Evolutionary conservation across 2,329 filamentous ascomycete genomes (phyloP), one percentile per base, ranked within the genome.

Genomic region (Magnaporthiopsis rhizophila): DNA sequence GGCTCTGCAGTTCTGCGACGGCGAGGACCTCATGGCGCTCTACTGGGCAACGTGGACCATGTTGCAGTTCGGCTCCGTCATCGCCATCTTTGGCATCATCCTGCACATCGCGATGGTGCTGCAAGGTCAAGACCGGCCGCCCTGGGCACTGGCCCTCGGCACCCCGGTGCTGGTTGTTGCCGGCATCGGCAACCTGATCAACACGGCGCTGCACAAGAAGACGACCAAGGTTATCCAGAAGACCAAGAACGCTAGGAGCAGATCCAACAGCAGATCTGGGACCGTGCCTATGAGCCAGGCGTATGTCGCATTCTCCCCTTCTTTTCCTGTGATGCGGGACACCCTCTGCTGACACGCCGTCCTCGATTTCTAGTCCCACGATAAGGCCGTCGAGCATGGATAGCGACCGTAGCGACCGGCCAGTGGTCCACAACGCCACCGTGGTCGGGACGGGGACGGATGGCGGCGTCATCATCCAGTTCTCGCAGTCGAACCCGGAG

Each of bases 41-140:
- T 86, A 85, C 72, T 86, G 84, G 84, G 81, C 83, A 0, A 85
- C 83, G 2, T 86, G 83, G 82, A 84, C 82, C 28, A 83, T 85
- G 78, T 75, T 85, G 6, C 84, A 86, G 68, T 74, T 86, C 2
- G 84, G 84, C 7, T 82, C 82, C 1, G 74, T 84, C 66, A 85
- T 86, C 50, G 84, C 84, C 65, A 84, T 86, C 69, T 71, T 81
- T 15, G 84, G 84, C 34, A 82, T 86, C 66, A 79, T 84, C 59
- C 74, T 86, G 3, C 79, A 83, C 53, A 73, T 85, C 32, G 76
- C 78, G 50, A 81, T 86, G 66, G 76, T 79, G 3, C 69, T 85
- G 11, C 76, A 76, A 53, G 76, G 83, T 56, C 74, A 79, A 61
- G 77, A 78, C 65, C 80, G 83, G n/a, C 84, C 84, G 75, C 81